Base-by-base conservation (phyloP, 345 rosid genomes). In the Nephelium lappaceum region DNA sequence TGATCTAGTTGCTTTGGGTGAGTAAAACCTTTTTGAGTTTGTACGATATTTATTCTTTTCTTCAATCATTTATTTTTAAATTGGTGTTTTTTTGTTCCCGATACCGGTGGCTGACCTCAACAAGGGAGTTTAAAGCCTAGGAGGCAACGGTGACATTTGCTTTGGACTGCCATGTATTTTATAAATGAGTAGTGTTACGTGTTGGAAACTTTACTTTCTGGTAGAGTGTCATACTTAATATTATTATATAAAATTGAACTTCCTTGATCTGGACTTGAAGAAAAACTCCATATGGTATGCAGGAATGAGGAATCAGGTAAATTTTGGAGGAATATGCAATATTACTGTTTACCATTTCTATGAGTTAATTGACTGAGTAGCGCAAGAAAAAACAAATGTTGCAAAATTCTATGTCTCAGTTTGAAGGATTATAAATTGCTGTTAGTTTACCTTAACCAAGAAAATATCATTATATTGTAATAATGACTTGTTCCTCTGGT, bases 361-460 rank as follows among this genome's bases (percentile, higher is more conserved):
- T 62, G 16, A 61, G 77, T 74, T 62, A 39, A 62, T 39, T 24
- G 66, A 63, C 9, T 15, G 4, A 63, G 65, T 67, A 74, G 58
- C 19, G 18, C 43, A 16, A 19, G 8, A 47, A 62, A 16, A 5
- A 64, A 16, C 60, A 62, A 74, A 31, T 41, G 58, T 18, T 74
- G 53, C 38, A 18, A 42, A 23, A 62, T 43, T 25, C 11, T 36
- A 23, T 53, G 41, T 57, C n/a, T 60, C 6, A 23, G 49, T 68
- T 61, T 42, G 8, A 74, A 61, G 31, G 65, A 65, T 5, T 71
- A 1, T 67, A n/a, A 3, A 21, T 69, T 76, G 51, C 70, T 21
- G 16, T 10, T 38, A 18, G 67, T 36, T 38, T 66, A 67, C 45
- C 45, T 27, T 58, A 57, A 53, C 68, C 25, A 0, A 23, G 23